These are phyloP conservation scores for Penicillium dipodomyicola DNA, from an alignment of 495 filamentous ascomycete species.

Conservation along the genomic window DNA sequence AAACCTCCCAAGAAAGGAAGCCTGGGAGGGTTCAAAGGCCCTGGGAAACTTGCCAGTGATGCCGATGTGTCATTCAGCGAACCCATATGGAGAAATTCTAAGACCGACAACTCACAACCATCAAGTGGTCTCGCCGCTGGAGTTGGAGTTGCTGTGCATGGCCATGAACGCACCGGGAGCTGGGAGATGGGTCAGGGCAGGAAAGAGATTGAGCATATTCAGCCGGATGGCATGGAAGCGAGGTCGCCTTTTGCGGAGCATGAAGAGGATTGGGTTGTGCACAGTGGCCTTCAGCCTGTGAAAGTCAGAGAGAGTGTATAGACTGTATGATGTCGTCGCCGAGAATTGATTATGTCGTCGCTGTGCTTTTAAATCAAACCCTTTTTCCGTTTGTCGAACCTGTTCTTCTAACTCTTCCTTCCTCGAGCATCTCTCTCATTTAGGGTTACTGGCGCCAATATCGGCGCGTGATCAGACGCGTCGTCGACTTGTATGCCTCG, in stretches of 20 bases:
- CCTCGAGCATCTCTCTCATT: neutral
- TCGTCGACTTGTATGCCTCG: neutral
- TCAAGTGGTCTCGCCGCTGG: slow-evolving; percentile 18
- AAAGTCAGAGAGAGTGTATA: slow-evolving; percentile 38
- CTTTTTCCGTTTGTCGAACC: neutral
- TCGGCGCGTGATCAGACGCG: neutral
- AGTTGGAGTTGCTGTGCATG: slow-evolving; percentile 29
- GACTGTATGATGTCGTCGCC: slow-evolving; percentile 8
- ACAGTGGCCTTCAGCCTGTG: slow-evolving; percentile 32
- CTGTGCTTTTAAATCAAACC: neutral
- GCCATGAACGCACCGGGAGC: slow-evolving; percentile 50
- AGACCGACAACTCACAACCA: slow-evolving; percentile 19
- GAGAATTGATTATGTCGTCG: slow-evolving; percentile 16
- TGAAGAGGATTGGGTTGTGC: slow-evolving; percentile 34
- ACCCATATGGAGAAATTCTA: slow-evolving; percentile 27
- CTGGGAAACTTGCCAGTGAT: slow-evolving; percentile 48
- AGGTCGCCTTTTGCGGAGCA: slow-evolving; percentile 20
- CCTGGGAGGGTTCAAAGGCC: slow-evolving; percentile 50
- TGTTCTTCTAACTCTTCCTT: neutral
- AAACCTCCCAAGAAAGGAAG: slow-evolving; percentile 21
- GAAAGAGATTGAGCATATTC: slow-evolving; percentile 13
- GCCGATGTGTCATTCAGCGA: slow-evolving; percentile 44
- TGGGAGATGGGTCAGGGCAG: slow-evolving; percentile 50
- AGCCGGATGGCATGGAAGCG: neutral
- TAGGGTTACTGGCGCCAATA: neutral